A percentile compares a stretch with the other conserved stretches of the same genome.
Evolutionary conservation across 805 yeast genomes (phyloP).

Genomic region (Jamesozyma jinghongensis): DNA sequence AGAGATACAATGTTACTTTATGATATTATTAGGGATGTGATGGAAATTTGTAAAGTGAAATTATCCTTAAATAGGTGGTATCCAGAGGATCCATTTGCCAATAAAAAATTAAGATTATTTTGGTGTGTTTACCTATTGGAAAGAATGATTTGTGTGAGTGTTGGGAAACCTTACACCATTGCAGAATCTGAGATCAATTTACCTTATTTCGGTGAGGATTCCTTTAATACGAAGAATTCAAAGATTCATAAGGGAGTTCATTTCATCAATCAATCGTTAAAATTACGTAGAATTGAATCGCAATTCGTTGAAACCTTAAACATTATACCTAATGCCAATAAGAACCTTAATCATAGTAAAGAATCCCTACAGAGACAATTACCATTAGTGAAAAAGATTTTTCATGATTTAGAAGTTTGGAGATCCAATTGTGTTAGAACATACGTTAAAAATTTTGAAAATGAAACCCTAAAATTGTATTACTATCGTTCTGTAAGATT

Average conservation of each 20-base stretch:
- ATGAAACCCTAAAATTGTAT: slow-evolving; percentile 49
- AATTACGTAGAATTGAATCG: slow-evolving; percentile 51
- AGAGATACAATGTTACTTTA: slow-evolving; percentile 47
- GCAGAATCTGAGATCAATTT: slow-evolving; percentile 42
- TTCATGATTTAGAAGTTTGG: slow-evolving; percentile 52
- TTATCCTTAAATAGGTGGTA: slow-evolving; percentile 23
- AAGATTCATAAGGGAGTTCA: slow-evolving; percentile 27
- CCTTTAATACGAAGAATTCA: slow-evolving; percentile 27
- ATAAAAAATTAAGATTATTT: slow-evolving; percentile 44
- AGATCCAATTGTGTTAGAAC: slow-evolving; percentile 35
- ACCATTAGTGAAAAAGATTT: slow-evolving; percentile 42
- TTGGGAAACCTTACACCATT: slow-evolving; percentile 49
- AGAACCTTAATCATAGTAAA: slow-evolving; percentile 5
- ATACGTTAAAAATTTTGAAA: slow-evolving; percentile 39
- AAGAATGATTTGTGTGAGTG: slow-evolving; percentile 52
- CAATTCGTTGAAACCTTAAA: slow-evolving; percentile 46
- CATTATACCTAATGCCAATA: slow-evolving; percentile 24
- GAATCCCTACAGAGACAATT: slow-evolving; percentile 33
- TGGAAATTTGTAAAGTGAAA: slow-evolving; percentile 34
- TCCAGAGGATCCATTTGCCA: slow-evolving; percentile 19
- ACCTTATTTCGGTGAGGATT: slow-evolving; percentile 42
- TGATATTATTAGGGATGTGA: slow-evolving; percentile 45
- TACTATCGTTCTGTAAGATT: slow-evolving; percentile 53
- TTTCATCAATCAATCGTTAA: slow-evolving; percentile 50
- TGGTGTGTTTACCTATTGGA: slow-evolving; percentile 60